Base-by-base conservation (phyloP, 257 asterid genomes). In the Solanum tarapatanum region DNA sequence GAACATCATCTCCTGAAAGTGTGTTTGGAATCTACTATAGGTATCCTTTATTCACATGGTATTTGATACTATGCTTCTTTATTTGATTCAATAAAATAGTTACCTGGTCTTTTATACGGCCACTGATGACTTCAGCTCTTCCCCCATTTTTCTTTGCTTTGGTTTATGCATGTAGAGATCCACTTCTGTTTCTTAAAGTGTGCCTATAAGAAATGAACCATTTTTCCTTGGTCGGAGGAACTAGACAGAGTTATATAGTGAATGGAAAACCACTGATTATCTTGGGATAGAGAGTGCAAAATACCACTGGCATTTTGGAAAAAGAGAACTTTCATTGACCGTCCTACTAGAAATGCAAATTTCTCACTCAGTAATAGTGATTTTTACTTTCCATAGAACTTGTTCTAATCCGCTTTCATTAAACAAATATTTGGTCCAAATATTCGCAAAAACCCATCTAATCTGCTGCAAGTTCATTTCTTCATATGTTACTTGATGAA, bases 1-100 rank as follows among this genome's bases (percentile, higher is more conserved):
- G 99, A 97, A 87, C 94, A 73, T 90, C 88, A 64, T 89, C 91
- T 93, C 85, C 90, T 97, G 92, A 91, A 91, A 90, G 94, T 90
- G 87, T 92, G 92, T 92, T 90, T 97, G 91, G 93, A 93, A 83
- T 94, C 93, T 89, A 74, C 90, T 68, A 88, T 90, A 89, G 99
- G 99, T 94, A 93, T 79, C 70, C 77, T 64, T 83, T 84, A 33
- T 32, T 28, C 9, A 43, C 26, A n/a, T 75, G 16, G 24, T 87
- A 12, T 73, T 72, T 43, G 68, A 43, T 58, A 41, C 37, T 5
- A 30, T 7, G 41, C 69, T 17, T 43, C 73, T n/a, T 33, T 32
- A 64, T 41, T 76, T 84, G 39, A 28, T 45, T 80, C 26, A 6
- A 39, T 60, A 37, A 23, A 17, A 36, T 8, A 28, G 24, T 43